Evolutionary conservation across 129 eudicot species (phyloP).

Genomic region (Silybum marianum): DNA sequence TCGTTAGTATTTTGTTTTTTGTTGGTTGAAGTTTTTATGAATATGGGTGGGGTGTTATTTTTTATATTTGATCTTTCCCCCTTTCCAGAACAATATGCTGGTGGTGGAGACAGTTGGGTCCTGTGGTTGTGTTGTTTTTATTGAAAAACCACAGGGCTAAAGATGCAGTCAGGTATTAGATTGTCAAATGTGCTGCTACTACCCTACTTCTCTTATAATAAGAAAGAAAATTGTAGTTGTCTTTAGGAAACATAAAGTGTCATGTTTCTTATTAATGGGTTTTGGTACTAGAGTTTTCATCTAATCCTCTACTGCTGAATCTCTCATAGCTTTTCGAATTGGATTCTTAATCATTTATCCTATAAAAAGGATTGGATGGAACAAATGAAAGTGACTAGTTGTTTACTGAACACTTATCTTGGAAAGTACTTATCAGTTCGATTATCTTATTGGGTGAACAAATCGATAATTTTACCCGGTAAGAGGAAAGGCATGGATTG

Average conservation of each 20-base stretch:
- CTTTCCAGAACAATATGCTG: slow-evolving; percentile 35
- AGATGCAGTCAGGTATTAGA: slow-evolving; percentile 31
- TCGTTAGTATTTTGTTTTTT: slow-evolving; percentile 39
- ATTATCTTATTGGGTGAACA: too few relatives aligned
- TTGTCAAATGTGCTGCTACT: slow-evolving; percentile 30
- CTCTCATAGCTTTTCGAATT: neutral
- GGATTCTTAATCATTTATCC: too few relatives aligned
- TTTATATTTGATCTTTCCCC: neutral
- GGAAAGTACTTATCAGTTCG: too few relatives aligned
- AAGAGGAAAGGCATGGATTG: too few relatives aligned
- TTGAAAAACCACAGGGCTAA: slow-evolving; percentile 56
- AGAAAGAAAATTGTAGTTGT: slow-evolving; percentile 5
- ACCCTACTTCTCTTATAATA: neutral
- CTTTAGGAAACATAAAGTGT: neutral
- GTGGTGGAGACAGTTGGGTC: slow-evolving; percentile 46
- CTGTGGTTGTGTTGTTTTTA: slow-evolving; percentile 81
- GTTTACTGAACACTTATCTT: too few relatives aligned
- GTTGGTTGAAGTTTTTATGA: slow-evolving; percentile 23
- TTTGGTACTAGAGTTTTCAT: neutral
- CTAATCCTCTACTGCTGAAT: neutral
- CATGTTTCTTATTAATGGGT: neutral
- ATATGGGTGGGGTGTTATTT: slow-evolving; percentile 40
- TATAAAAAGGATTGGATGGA: too few relatives aligned
- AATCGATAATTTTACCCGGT: too few relatives aligned
- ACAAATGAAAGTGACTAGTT: too few relatives aligned